Evolutionary conservation across 2,329 filamentous ascomycete genomes (phyloP).

Genomic region (Hymenoscyphus infarciens): DNA sequence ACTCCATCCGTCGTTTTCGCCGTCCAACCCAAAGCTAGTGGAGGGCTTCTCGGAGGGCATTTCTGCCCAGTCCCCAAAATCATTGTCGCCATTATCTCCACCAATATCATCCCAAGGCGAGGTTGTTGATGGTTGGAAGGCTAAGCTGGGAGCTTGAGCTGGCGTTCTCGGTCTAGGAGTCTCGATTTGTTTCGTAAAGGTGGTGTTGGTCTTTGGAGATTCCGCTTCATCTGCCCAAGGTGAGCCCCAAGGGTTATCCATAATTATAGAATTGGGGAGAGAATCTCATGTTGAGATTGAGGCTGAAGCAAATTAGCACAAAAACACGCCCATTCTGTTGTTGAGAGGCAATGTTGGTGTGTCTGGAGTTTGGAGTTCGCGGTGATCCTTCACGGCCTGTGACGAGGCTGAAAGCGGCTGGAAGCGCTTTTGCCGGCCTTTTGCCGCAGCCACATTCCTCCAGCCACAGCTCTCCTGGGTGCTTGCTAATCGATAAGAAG

Average conservation of each 20-base stretch:
- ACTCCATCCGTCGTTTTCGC: constrained; percentile 19
- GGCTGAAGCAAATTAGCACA: constrained; percentile 11
- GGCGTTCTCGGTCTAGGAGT: constrained; percentile 19
- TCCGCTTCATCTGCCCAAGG: constrained; percentile 38
- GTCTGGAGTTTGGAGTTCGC: constrained; percentile 9
- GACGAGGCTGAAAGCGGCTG: neutral
- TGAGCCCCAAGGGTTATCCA: constrained; percentile 40
- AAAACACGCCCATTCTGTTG: constrained; percentile 6
- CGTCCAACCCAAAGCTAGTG: constrained; percentile 20
- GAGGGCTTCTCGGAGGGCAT: constrained; percentile 11
- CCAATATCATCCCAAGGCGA: constrained; percentile 25
- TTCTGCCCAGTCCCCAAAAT: constrained; percentile 30
- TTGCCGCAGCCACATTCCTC: neutral
- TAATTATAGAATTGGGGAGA: constrained; percentile 28
- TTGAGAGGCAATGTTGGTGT: constrained; percentile 14
- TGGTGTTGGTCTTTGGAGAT: constrained; percentile 17
- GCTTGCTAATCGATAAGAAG: constrained; percentile 34
- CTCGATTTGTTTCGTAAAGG: constrained; percentile 13
- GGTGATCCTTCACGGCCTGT: neutral
- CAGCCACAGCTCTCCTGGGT: neutral
- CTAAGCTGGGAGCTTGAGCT: constrained; percentile 19
- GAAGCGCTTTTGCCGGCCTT: neutral
- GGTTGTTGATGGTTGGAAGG: constrained; percentile 22
- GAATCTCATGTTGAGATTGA: constrained; percentile 35
- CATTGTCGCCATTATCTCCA: constrained; percentile 20